These are phyloP conservation scores for Aspergillus ostianus DNA, from an alignment of 495 filamentous ascomycete species.

Conservation along the genomic window DNA sequence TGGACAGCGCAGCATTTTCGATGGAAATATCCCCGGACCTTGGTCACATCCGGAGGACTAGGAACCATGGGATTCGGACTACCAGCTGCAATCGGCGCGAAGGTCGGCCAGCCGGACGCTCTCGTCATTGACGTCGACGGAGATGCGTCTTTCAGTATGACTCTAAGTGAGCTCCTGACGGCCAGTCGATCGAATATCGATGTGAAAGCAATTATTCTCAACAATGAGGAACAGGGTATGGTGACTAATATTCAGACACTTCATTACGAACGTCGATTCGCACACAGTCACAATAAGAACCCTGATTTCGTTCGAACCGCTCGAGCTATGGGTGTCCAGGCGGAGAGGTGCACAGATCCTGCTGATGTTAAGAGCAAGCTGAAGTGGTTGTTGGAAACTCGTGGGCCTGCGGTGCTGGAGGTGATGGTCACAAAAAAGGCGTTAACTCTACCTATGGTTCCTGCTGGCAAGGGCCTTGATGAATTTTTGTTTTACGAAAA, in stretches of 20 bases:
- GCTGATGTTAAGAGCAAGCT: constrained; percentile 73
- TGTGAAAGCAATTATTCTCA: constrained; percentile 86
- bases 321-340: constrained; percentile 78
- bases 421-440: constrained; percentile 76
- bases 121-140: constrained; percentile 94
- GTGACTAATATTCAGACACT: constrained; percentile 94
- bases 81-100: constrained; percentile 89
- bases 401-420: constrained; percentile 72
- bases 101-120: constrained; percentile 80
- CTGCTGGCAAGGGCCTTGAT: constrained; percentile 78
- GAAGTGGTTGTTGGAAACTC: constrained; percentile 81
- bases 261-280: constrained; percentile 89
- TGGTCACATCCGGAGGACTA: constrained; percentile 88
- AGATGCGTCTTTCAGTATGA: constrained; percentile 97
- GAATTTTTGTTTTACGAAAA: constrained; percentile 92
- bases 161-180: constrained; percentile 85
- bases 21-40: constrained; percentile 80
- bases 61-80: constrained; percentile 97
- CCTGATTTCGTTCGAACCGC: constrained; percentile 83
- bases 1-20: constrained; percentile 94
- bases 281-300: constrained; percentile 88
- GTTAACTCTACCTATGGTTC: constrained; percentile 98
- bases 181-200: constrained; percentile 89
- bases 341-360: constrained; percentile 60
- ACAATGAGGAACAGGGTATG: constrained; percentile 95